Evolutionary conservation across 2,329 filamentous ascomycete genomes (phyloP), one percentile per base, ranked within the genome.

Genomic region (Colletotrichum siamense): DNA sequence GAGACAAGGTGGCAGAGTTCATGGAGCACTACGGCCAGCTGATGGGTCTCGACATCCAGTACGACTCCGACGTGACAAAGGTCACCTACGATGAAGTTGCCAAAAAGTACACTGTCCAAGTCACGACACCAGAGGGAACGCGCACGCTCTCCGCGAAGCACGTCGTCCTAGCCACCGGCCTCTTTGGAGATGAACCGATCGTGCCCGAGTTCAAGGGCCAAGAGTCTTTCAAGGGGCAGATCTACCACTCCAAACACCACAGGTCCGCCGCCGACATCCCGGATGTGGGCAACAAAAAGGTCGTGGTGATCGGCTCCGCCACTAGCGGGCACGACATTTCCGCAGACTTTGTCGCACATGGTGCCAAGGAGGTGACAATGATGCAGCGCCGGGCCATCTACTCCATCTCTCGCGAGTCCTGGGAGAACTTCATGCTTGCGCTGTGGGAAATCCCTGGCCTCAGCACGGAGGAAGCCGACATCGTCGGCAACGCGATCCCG

Each of bases 321-420:
- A 90, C 88, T 71, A 88, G 86, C 75, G 87, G 85, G 0, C 88
- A 90, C 71, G 88, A 90, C 68, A 88, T 90, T 64, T 87, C 88
- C 0, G 86, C 89, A 78, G 87, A 90, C 78, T 90, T 85, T 77
- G 84, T 85, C 64, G 85, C 89, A 67, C 85, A 87, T 39, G 89
- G 89, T 2, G 87, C 87, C 7, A 78, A 75, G 3, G 81, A 86
- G 24, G 88, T 91, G 3, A 89, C 89, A 5, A 88, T 92, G 86
- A 79, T 92, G 3, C 90, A 92, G 80, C 87, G 89, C 10, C 83
- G 84, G 10, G 86, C 85, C 3, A 91, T 88, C 4, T 90, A 88
- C 79, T 87, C 90, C 13, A 84, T 91, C 30, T 87, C 86, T 1
- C 84, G 83, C 16, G 84, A 87, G 64, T 71, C 52, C 5, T 85